These are phyloP conservation scores for Mariannaea sp. DNA, from an alignment of 2,329 filamentous ascomycete genomes.

Conservation along the genomic window DNA sequence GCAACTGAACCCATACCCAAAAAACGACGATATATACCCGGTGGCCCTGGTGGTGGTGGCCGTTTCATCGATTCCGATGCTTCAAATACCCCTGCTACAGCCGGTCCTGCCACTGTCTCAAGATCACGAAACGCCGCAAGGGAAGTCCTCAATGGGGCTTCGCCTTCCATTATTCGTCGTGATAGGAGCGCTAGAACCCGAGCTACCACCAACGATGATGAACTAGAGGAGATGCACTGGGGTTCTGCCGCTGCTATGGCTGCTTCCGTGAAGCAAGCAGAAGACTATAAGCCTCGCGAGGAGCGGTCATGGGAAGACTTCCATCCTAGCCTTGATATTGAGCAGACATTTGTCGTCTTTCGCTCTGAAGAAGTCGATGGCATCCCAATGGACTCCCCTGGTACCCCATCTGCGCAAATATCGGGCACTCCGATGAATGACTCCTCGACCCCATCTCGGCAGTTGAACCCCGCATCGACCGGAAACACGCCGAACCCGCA, in stretches of 20 bases:
- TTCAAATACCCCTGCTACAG: constrained; percentile 58
- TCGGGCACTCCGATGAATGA: constrained; percentile 44
- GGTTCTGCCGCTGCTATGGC: constrained; percentile 89
- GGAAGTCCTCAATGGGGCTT: constrained; percentile 46
- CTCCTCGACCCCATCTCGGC: constrained; percentile 52
- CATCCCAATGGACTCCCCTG: constrained; percentile 50
- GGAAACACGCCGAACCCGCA: constrained; percentile 51
- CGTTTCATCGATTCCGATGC: constrained; percentile 78
- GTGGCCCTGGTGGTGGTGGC: constrained; percentile 83
- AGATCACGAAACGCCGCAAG: constrained; percentile 56
- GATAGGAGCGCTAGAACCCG: constrained; percentile 63
- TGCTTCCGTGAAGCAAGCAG: constrained; percentile 84
- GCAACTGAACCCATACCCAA: constrained; percentile 68
- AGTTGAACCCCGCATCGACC: constrained; percentile 50
- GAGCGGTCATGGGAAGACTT: constrained; percentile 98
- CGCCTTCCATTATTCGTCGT: constrained; percentile 55
- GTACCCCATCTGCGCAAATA: constrained; percentile 42
- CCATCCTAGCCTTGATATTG: constrained; percentile 92
- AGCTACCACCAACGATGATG: constrained; percentile 55
- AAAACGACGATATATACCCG: constrained; percentile 79
- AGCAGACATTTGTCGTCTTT: constrained; percentile 77
- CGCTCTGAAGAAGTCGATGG: constrained; percentile 86
- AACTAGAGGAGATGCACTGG: constrained; percentile 69
- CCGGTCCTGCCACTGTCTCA: constrained; percentile 51
- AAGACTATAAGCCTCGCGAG: constrained; percentile 96